A percentile compares a stretch with the other conserved stretches of the same genome.
Evolutionary conservation across 1,139 yeast genomes (phyloP).

Genomic region (Hemisphaericaspora lyxosophila): DNA sequence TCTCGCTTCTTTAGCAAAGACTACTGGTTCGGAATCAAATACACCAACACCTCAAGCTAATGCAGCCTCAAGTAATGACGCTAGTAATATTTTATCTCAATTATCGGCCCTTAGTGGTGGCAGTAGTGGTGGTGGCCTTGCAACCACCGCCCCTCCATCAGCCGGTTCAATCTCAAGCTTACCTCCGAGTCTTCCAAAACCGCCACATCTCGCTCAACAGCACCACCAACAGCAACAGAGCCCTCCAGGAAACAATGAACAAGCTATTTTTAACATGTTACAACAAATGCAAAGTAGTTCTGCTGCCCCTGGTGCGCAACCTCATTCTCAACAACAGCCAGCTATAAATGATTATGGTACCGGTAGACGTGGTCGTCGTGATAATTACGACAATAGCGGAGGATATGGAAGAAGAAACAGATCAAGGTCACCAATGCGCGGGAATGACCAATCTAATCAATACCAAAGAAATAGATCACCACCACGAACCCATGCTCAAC

Average conservation of each 20-base stretch:
- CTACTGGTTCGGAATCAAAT: conserved; percentile 23
- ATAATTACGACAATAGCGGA: conserved; percentile 23
- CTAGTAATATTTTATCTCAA: conserved; percentile 45
- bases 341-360: conserved; percentile 17
- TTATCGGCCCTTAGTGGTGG: conserved; percentile 35
- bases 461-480: conserved; percentile 27
- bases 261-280: conserved; percentile 42
- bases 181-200: conserved; percentile 6
- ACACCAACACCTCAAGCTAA: conserved; percentile 1
- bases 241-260: conserved; percentile 25
- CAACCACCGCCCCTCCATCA: conserved; percentile 16
- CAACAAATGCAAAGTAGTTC: conserved; percentile 39
- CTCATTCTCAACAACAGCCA: conserved; percentile 17
- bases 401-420: conserved; percentile 51
- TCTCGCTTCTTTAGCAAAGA: conserved; percentile 55
- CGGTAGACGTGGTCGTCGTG: conserved; percentile 39
- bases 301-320: conserved; percentile 2
- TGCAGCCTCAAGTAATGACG: conserved; percentile 18
- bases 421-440: conserved; percentile 56
- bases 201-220: conserved; percentile 15
- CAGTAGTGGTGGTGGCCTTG: neutral
- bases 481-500: conserved; percentile 14
- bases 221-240: conserved; percentile 14
- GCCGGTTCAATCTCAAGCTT: neutral
- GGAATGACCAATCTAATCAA: conserved; percentile 12